Conservation (phyloP, 1,139 yeast species). For the Geotrichum macrosporum region DNA sequence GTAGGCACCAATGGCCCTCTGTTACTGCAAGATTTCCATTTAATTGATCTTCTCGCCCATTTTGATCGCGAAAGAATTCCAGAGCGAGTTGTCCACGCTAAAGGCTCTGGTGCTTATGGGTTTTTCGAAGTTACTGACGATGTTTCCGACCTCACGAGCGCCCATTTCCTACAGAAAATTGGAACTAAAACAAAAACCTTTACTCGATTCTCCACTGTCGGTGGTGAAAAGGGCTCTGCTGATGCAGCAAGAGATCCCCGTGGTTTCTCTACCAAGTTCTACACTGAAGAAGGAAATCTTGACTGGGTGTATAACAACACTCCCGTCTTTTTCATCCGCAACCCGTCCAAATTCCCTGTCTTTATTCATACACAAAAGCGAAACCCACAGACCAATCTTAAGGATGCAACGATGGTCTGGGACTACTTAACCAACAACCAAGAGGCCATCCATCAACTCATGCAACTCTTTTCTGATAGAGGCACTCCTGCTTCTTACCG, state of each 20-base stretch:
- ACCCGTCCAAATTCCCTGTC: slow-evolving; percentile 82
- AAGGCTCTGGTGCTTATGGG: slow-evolving; percentile 85
- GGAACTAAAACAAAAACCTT: slow-evolving; percentile 75
- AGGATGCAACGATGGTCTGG: slow-evolving; percentile 69
- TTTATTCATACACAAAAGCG: slow-evolving; percentile 88
- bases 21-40: slow-evolving; percentile 71
- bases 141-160: slow-evolving; percentile 64
- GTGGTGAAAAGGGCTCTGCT: slow-evolving; percentile 81
- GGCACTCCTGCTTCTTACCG: slow-evolving; percentile 67
- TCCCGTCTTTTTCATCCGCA: slow-evolving; percentile 80
- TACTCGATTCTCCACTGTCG: slow-evolving; percentile 82
- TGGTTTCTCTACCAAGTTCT: slow-evolving; percentile 77
- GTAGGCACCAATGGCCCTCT: slow-evolving; percentile 72
- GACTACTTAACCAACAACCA: slow-evolving; percentile 62
- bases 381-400: slow-evolving; percentile 76
- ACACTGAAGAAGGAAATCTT: slow-evolving; percentile 83
- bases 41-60: slow-evolving; percentile 73
- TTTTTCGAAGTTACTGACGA: slow-evolving; percentile 79
- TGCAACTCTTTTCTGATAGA: slow-evolving; percentile 63
- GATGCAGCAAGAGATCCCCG: slow-evolving; percentile 89
- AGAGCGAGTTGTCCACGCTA: slow-evolving; percentile 86
- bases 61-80: slow-evolving; percentile 86
- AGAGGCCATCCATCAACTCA: slow-evolving; percentile 60
- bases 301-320: slow-evolving; percentile 91
- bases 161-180: slow-evolving; percentile 63